Evolutionary conservation across 768 basidiomycete genomes (phyloP), one percentile per base, ranked within the genome.

Genomic region (Thelephora aurantiotincta): DNA sequence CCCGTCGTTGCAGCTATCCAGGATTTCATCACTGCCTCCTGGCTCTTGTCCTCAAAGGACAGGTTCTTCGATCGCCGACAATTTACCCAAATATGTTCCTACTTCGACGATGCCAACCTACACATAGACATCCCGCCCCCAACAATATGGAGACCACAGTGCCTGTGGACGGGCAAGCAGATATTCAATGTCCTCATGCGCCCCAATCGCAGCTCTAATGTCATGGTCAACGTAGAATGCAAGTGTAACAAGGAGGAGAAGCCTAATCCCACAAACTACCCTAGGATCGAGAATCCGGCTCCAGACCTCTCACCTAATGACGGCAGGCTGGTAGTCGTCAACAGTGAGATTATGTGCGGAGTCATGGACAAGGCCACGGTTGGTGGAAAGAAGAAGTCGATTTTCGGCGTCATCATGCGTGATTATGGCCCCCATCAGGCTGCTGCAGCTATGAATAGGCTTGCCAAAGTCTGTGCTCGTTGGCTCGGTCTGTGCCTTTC

Each of bases 1-100:
- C 96, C 96, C 20, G 94, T 99, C 67, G 97, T 99, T 56, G 92
- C 96, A 20, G 96, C 96, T 53, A 99, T 96, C 54, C 96, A 99
- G 62, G 96, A 99, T 64, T 99, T 99, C 70, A 98, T 99, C 68
- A 98, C 96, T 3, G 96, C 93, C 13, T 92, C 96, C 16, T 99
- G 82, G 69, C 78, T 99, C 35, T 78, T 99, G 55, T 94, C 94
- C 6, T 82, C 80, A 34, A 83, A 86, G 58, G 96, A 99, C 57
- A 79, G 75, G 13, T 96, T 99, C 65, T 85, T 93, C 60, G 87
- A 93, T 60, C 80, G 96, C 16, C 77, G 83, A 42, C 88, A 96
- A 57, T 97, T 99, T 65, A 89, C 89, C 1, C 96, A 98, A 58
- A 91, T 96, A 54, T 94, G 92, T 62, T 88, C 86, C 50, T 99